Conservation (phyloP, 345 rosid genomes). For the Acer yangbiense region DNA sequence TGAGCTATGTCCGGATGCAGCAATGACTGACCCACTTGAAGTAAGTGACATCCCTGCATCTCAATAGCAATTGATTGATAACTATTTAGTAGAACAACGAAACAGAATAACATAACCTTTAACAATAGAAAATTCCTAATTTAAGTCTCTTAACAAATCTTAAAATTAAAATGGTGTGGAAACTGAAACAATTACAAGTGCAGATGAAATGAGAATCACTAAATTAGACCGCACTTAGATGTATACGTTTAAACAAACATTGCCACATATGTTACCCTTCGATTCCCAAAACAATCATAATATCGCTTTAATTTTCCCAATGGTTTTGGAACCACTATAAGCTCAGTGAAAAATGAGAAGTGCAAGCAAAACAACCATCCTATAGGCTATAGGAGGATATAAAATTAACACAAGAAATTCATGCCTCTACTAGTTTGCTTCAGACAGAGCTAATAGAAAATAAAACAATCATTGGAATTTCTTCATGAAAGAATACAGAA, state of each 20-base stretch:
- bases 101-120: neutral
- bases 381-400: no score
- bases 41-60: slow-evolving; percentile 83
- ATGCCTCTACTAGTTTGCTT: neutral
- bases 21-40: slow-evolving; percentile 88
- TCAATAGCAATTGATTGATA: slow-evolving; percentile 13
- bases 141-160: neutral
- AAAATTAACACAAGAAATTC: neutral
- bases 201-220: neutral
- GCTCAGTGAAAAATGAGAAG: neutral
- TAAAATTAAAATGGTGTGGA: neutral
- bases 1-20: slow-evolving; percentile 80
- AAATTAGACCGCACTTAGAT: neutral
- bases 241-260: neutral
- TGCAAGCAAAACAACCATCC: no score
- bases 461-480: slow-evolving; percentile 1
- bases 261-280: slow-evolving; percentile 2
- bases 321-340: neutral
- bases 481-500: slow-evolving; percentile 23
- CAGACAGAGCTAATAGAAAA: neutral
- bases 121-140: neutral
- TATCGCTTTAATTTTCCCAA: neutral
- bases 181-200: neutral
- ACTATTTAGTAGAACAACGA: slow-evolving; percentile 2
- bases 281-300: neutral